phyloP scores from a whole-genome alignment of 495 filamentous ascomycete genomes.

The Cercophora newfieldiana region DNA sequence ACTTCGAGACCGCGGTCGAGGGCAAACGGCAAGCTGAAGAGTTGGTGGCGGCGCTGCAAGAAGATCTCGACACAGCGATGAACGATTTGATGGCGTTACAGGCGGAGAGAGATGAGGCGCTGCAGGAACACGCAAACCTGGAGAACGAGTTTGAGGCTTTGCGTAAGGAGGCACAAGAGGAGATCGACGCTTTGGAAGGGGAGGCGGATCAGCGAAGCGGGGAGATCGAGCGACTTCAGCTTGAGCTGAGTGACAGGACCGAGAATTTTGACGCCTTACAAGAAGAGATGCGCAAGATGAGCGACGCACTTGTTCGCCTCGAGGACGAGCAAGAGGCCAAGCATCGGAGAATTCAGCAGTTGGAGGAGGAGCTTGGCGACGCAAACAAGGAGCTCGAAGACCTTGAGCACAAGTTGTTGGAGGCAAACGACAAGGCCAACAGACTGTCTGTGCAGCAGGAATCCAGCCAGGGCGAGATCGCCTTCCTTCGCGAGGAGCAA shows the following conservation, averaged over 20 bases:
- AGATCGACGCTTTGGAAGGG: slow-evolving; percentile 78
- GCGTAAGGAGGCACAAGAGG: slow-evolving; percentile 75
- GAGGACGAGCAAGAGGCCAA: slow-evolving; percentile 82
- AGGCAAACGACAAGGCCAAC: slow-evolving; percentile 81
- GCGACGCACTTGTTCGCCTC: slow-evolving; percentile 76
- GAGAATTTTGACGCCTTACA: slow-evolving; percentile 86
- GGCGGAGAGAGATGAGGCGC: slow-evolving; percentile 81
- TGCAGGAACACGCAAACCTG: slow-evolving; percentile 73
- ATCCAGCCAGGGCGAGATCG: slow-evolving; percentile 87
- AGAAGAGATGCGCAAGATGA: slow-evolving; percentile 86
- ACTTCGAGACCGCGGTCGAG: slow-evolving; percentile 63
- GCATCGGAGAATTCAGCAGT: slow-evolving; percentile 61
- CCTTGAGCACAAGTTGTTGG: slow-evolving; percentile 71
- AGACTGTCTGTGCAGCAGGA: slow-evolving; percentile 87
- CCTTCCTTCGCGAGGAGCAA: slow-evolving; percentile 94
- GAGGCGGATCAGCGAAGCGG: slow-evolving; percentile 70
- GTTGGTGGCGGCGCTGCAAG: slow-evolving; percentile 63
- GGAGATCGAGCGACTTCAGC: slow-evolving; percentile 70
- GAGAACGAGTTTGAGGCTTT: slow-evolving; percentile 79
- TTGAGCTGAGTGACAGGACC: slow-evolving; percentile 66
- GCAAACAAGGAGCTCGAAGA: slow-evolving; percentile 75
- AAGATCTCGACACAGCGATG: slow-evolving; percentile 72
- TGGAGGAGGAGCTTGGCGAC: slow-evolving; percentile 73
- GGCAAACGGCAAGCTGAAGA: slow-evolving; percentile 59
- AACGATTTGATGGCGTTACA: slow-evolving; percentile 81